phyloP scores from a whole-genome alignment of 108 stramenopile genomes.

The Nitzschia inconspicua region DNA sequence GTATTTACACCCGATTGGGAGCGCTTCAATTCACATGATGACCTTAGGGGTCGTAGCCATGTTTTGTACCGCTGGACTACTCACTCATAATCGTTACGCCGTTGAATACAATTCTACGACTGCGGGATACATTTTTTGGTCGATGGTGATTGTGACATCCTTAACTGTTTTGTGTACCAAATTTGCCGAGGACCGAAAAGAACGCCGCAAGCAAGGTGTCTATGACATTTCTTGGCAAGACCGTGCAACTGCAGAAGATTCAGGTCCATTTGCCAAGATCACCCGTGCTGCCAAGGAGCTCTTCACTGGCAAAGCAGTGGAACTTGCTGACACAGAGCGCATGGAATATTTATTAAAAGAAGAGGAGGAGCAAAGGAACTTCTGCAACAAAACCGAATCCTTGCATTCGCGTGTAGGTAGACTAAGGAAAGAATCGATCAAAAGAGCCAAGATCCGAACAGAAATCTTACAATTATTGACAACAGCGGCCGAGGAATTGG shows the following conservation, averaged over 20 bases:
- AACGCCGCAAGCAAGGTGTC: conserved; percentile 27
- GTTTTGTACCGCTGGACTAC: conserved; percentile 26
- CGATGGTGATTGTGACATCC: conserved; percentile 10
- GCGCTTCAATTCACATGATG: conserved; percentile 21
- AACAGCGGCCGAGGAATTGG: conserved; percentile 32
- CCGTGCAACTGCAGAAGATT: neutral
- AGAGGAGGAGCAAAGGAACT: conserved; percentile 18
- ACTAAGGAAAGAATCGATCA: conserved; percentile 14
- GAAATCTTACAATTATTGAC: conserved; percentile 32
- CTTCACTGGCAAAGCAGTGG: conserved; percentile 23
- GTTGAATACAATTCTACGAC: conserved; percentile 5
- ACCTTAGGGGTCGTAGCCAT: conserved; percentile 26
- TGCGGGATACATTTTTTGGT: conserved; percentile 28
- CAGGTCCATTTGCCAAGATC: conserved; percentile 28
- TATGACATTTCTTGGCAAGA: conserved; percentile 36
- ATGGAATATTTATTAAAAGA: conserved; percentile 4
- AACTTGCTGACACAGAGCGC: conserved; percentile 20
- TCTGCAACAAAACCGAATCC: conserved; percentile 14
- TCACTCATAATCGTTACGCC: conserved; percentile 13
- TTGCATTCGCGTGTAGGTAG: conserved; percentile 12
- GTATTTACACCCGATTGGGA: conserved; percentile 24
- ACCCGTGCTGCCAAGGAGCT: conserved; percentile 24
- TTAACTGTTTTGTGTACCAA: conserved; percentile 17
- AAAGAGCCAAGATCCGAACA: conserved; percentile 13
- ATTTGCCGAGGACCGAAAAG: conserved; percentile 26